Evolutionary conservation across 2,329 filamentous ascomycete species (phyloP).

Genomic region (Cercospora nicotianae): DNA sequence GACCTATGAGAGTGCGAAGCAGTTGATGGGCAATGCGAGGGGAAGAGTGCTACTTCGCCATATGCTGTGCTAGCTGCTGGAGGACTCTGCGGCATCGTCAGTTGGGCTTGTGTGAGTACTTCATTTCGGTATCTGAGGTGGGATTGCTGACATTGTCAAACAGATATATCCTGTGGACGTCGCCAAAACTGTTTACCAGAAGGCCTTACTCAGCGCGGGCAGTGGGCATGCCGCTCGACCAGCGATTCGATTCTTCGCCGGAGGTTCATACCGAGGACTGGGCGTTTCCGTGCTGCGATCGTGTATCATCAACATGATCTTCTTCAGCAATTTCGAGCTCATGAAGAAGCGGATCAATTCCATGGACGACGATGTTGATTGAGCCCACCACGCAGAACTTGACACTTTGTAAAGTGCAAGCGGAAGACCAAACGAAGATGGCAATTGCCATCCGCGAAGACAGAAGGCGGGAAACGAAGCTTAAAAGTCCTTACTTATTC

Average conservation of each 20-base stretch:
- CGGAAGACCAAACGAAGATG: background rate
- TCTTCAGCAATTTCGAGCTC: conserved; percentile 85
- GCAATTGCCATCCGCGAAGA: background rate
- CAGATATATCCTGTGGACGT: conserved; percentile 68
- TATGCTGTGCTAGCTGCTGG: conserved; percentile 75
- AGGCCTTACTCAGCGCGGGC: conserved; percentile 73
- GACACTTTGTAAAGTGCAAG: background rate
- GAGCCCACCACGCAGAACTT: background rate
- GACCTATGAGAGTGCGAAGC: conserved; percentile 84
- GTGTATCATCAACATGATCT: conserved; percentile 81
- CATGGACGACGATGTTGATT: conserved; percentile 22
- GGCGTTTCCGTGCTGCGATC: conserved; percentile 81
- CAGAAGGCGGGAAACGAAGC: background rate
- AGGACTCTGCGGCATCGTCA: conserved; percentile 77
- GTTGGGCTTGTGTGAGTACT: conserved; percentile 71
- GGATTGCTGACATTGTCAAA: conserved; percentile 3
- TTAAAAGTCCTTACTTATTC: background rate
- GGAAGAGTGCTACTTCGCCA: conserved; percentile 74
- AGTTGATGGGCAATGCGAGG: conserved; percentile 75
- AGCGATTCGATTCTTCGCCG: conserved; percentile 75
- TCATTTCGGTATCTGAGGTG: background rate
- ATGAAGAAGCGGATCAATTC: conserved; percentile 63
- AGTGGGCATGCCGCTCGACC: conserved; percentile 52
- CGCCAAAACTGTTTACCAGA: conserved; percentile 82
- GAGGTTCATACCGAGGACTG: conserved; percentile 73